These are phyloP conservation scores for Inonotus hispidus DNA, from an alignment of 1,284 basidiomycete genomes.

Conservation along the genomic window DNA sequence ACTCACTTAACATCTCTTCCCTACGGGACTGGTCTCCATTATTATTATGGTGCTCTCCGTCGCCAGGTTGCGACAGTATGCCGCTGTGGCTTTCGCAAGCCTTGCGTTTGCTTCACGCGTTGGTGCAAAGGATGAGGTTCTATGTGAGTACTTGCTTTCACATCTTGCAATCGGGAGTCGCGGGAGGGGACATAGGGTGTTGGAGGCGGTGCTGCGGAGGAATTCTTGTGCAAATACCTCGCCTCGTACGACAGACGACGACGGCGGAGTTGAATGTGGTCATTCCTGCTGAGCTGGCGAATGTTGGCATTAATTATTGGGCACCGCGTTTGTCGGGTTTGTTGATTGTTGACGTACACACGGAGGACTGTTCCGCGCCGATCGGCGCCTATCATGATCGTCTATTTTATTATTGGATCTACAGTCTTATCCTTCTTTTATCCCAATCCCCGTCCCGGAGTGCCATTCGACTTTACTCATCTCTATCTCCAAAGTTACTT, in stretches of 20 bases:
- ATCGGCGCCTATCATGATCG: too few relatives aligned
- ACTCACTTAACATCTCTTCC: background rate
- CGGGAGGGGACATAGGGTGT: background rate
- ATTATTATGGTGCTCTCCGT: conserved; percentile 9
- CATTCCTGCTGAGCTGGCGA: too few relatives aligned
- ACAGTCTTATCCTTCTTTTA: background rate
- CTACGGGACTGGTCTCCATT: conserved; percentile 9
- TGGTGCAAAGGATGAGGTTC: conserved; percentile 7
- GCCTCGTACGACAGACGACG: background rate
- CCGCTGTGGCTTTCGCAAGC: conserved; percentile 5
- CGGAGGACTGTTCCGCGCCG: too few relatives aligned
- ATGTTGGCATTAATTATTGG: too few relatives aligned
- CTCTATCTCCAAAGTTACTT: conserved; percentile 51
- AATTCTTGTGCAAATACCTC: background rate
- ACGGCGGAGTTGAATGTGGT: too few relatives aligned
- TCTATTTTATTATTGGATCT: background rate
- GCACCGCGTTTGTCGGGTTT: too few relatives aligned
- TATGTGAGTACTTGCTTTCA: conserved; percentile 14
- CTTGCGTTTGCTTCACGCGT: conserved; percentile 1
- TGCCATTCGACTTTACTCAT: background rate
- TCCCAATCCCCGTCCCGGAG: background rate
- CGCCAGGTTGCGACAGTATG: conserved; percentile 15
- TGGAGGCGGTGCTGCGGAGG: background rate
- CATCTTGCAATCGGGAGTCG: background rate
- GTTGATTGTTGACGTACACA: too few relatives aligned